Percentiles rank a stretch among this genome's conserved stretches.
phyloP scores from a whole-genome alignment of 352 stramenopile species.

The Aphanomyces invadans region DNA sequence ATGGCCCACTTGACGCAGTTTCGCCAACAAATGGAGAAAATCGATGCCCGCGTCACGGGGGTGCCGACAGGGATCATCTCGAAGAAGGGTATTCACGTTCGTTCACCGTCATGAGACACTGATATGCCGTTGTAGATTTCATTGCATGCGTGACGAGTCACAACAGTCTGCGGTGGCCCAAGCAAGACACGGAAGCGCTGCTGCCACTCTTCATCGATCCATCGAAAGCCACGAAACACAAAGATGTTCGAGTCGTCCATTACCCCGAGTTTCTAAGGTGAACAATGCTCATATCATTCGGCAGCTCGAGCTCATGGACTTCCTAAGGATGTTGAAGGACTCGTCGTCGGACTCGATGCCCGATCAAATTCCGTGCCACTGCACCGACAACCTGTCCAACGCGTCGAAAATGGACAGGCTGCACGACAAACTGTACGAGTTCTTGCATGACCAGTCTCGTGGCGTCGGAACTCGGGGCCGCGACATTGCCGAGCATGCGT shows the following conservation, averaged over 20 bases:
- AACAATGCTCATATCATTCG: neutral
- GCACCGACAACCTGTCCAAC: neutral
- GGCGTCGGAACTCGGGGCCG: neutral
- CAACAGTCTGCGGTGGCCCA: slow-evolving; percentile 1
- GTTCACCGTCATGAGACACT: too few species aligned
- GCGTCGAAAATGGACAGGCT: neutral
- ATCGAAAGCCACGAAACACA: neutral
- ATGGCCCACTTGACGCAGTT: neutral
- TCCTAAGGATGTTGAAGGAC: slow-evolving; percentile 18
- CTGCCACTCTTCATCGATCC: slow-evolving; percentile 9
- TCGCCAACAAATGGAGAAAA: slow-evolving; percentile 8
- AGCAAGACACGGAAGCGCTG: slow-evolving; percentile 1
- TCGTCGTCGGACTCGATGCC: neutral
- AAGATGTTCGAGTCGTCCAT: neutral
- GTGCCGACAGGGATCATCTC: slow-evolving; percentile 1
- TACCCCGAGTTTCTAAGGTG: slow-evolving; percentile 12
- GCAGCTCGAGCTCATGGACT: too few species aligned
- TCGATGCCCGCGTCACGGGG: slow-evolving; percentile 14
- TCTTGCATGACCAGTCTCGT: slow-evolving; percentile 12
- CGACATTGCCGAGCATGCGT: slow-evolving; percentile 19
- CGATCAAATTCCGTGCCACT: neutral
- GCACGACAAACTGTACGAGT: neutral
- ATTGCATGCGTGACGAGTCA: neutral
- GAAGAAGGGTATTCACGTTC: slow-evolving; percentile 21
- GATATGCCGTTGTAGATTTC: slow-evolving; percentile 19